A percentile compares a stretch with the other conserved stretches of the same genome.
These are phyloP conservation scores for Lactifluus rugatus DNA, from an alignment of 768 basidiomycete genomes.

Conservation along the genomic window DNA sequence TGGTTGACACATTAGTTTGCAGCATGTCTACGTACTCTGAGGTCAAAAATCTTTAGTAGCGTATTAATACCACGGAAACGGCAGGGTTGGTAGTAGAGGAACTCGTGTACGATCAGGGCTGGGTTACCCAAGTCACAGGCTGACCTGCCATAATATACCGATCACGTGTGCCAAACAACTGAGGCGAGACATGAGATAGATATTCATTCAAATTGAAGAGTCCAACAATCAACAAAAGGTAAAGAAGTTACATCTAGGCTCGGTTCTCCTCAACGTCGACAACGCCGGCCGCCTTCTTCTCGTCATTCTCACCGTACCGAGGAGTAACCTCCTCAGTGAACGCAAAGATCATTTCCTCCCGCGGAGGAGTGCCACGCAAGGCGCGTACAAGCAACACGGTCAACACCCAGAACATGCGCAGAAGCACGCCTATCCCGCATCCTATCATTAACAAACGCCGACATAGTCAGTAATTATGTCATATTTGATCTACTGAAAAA, in stretches of 20 bases:
- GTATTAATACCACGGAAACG: background rate
- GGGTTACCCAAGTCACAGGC: too few relatives aligned
- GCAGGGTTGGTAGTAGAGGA: background rate
- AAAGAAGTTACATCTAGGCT: background rate
- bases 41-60: background rate
- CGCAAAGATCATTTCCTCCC: conserved; percentile 23
- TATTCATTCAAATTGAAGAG: too few relatives aligned
- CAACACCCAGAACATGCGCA: conserved; percentile 75
- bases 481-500: background rate
- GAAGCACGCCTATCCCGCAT: conserved; percentile 74
- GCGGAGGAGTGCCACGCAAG: conserved; percentile 32
- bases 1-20: background rate
- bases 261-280: background rate
- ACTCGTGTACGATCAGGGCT: background rate
- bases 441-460: conserved; percentile 32
- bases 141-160: too few relatives aligned
- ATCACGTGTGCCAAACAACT: too few relatives aligned
- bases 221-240: too few relatives aligned
- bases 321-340: conserved; percentile 12
- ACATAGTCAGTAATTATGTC: background rate
- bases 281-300: background rate
- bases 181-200: too few relatives aligned
- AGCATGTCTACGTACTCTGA: background rate
- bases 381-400: conserved; percentile 51
- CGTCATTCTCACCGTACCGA: background rate